These are phyloP conservation scores for Pseudogymnoascus pannorum DNA, from an alignment of 2,329 filamentous ascomycete species.

Conservation along the genomic window DNA sequence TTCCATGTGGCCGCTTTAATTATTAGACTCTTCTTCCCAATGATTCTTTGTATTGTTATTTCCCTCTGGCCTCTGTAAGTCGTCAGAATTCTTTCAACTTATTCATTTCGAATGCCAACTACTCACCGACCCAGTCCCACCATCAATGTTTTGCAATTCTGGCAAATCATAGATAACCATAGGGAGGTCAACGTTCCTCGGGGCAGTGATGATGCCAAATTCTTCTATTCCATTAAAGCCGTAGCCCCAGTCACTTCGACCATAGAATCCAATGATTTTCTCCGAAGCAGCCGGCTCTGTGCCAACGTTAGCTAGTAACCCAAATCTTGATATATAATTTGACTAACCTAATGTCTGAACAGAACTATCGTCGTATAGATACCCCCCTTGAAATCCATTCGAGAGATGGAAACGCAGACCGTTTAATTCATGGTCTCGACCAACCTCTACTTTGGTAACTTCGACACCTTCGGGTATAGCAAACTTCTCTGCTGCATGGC, in stretches of 20 bases:
- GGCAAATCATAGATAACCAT: slow-evolving; percentile 34
- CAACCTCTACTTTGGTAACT: slow-evolving; percentile 29
- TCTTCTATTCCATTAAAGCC: slow-evolving; percentile 27
- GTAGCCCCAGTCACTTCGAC: slow-evolving; percentile 27
- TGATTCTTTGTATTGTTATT: background rate
- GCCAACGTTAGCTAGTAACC: background rate
- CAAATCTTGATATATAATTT: no score
- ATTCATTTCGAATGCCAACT: background rate
- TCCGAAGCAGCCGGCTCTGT: slow-evolving; percentile 30
- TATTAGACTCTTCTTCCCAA: background rate
- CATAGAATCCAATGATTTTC: slow-evolving; percentile 40
- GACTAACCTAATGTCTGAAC: slow-evolving; percentile 10
- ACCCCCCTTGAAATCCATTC: slow-evolving; percentile 26
- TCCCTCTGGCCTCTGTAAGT: background rate
- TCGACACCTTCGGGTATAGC: slow-evolving; percentile 24
- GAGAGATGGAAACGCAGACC: slow-evolving; percentile 29
- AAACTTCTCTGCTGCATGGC: slow-evolving; percentile 26
- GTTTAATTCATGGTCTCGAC: slow-evolving; percentile 16
- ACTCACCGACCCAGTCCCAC: slow-evolving; percentile 12
- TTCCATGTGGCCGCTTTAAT: background rate
- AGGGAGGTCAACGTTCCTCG: slow-evolving; percentile 34
- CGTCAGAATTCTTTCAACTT: background rate
- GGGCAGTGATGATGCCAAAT: slow-evolving; percentile 42
- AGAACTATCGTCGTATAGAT: slow-evolving; percentile 23
- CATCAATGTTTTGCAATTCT: slow-evolving; percentile 33